These are phyloP conservation scores for Pseudopithomyces maydicus DNA, from an alignment of 2,329 filamentous ascomycete species.

Conservation along the genomic window DNA sequence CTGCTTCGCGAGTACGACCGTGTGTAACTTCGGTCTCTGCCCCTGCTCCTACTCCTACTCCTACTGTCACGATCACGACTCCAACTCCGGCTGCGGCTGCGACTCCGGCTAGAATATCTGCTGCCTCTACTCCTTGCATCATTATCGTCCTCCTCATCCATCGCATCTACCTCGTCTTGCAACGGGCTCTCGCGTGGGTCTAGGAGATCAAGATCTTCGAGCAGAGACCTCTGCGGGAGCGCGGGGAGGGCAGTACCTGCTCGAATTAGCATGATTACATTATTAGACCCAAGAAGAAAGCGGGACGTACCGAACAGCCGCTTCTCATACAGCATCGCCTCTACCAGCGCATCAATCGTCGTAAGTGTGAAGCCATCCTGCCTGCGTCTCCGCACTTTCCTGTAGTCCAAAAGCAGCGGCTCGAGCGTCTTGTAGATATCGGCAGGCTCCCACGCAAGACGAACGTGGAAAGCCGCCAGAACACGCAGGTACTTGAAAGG, in stretches of 20 bases:
- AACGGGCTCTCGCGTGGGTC: conserved; percentile 84
- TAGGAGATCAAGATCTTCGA: conserved; percentile 88
- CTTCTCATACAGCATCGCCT: conserved; percentile 69
- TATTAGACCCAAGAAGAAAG: neutral
- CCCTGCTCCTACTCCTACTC: conserved; percentile 8
- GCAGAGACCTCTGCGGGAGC: conserved; percentile 76
- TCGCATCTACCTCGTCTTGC: conserved; percentile 73
- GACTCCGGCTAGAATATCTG: conserved; percentile 4
- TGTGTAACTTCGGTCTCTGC: conserved; percentile 7
- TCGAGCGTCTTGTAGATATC: conserved; percentile 83
- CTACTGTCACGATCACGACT: conserved; percentile 6
- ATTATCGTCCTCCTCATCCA: conserved; percentile 69
- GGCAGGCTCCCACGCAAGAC: conserved; percentile 80
- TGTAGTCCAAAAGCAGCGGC: conserved; percentile 77
- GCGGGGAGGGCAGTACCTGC: conserved; percentile 94
- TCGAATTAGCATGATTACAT: conserved; percentile 76
- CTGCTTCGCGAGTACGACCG: conserved; percentile 3
- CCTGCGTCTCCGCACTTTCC: conserved; percentile 80
- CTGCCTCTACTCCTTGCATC: conserved; percentile 25
- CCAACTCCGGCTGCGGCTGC: conserved; percentile 5
- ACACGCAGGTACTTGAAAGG: conserved; percentile 81
- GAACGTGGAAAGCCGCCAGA: conserved; percentile 89
- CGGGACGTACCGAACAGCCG: no score
- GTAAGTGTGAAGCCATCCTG: conserved; percentile 77
- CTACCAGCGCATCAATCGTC: conserved; percentile 89